A percentile compares a stretch with the other conserved stretches of the same genome.
Conservation (phyloP, 768 basidiomycete genomes). For the Phylloporus sp. region DNA sequence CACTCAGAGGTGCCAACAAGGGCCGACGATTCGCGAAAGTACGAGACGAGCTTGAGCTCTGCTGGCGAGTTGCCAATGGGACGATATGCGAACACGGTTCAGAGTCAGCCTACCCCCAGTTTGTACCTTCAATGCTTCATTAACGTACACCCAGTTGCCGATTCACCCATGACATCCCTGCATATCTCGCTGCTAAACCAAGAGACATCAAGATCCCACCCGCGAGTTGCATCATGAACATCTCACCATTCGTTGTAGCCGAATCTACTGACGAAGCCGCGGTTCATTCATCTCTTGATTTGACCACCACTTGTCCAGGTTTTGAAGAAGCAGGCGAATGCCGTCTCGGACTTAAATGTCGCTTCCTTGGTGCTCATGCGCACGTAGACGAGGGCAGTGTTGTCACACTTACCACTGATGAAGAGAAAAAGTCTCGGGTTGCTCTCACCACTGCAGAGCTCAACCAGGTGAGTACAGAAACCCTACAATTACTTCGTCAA, state of each 20-base stretch:
- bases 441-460: constrained; percentile 55
- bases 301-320: constrained; percentile 19
- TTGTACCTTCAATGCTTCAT: background rate
- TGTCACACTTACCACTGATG: constrained; percentile 47
- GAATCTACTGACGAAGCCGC: constrained; percentile 4
- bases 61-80: constrained; percentile 74
- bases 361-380: constrained; percentile 82
- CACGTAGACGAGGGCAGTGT: constrained; percentile 42
- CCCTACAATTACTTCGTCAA: constrained; percentile 58
- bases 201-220: constrained; percentile 64
- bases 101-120: constrained; percentile 39
- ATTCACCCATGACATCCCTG: constrained; percentile 70
- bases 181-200: constrained; percentile 75
- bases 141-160: constrained; percentile 52
- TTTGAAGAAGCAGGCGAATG: constrained; percentile 31
- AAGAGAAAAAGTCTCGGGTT: constrained; percentile 51
- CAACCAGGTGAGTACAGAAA: constrained; percentile 60
- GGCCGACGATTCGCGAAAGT: constrained; percentile 73
- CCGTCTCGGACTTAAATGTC: constrained; percentile 76
- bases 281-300: constrained; percentile 16
- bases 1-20: constrained; percentile 79
- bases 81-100: constrained; percentile 66
- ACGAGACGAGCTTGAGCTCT: constrained; percentile 77
- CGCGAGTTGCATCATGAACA: constrained; percentile 37
- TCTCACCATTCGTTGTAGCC: constrained; percentile 48